Evolutionary conservation across 2,329 filamentous ascomycete species (phyloP), one percentile per base, ranked within the genome.

Genomic region (Pseudogymnoascus sp.): DNA sequence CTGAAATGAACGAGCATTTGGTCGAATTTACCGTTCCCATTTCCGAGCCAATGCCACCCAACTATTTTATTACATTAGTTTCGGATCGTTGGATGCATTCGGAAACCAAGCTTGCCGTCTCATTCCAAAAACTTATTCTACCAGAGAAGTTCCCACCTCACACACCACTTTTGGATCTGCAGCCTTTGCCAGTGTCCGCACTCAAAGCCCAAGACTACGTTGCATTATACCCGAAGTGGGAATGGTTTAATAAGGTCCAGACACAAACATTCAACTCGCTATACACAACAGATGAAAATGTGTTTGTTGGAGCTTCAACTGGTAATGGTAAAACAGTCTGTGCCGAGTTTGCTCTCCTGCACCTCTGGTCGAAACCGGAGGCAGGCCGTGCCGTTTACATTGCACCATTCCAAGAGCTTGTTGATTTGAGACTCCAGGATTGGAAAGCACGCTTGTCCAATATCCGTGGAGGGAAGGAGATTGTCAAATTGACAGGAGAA

Each of bases 61-160:
- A 99, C 76, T 99, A 99, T 79, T 99, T 99, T 78, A 92, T 99
- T 71, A 95, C 92, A 0, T 85, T 99, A 41, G 79, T 97, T 19
- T 98, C 93, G 3, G 95, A 99, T 75, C 84, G 95, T 69, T 99
- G 95, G 95, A 97, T 99, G 92, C 92, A 96, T 74, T 92, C 93
- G 0, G 93, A 99, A 78, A 96, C 93, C 1, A 92, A 93, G 73
- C 80, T 99, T 63, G 89, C 93, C 0, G 89, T 99, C 1, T 93
- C 93, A 0, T 98, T 99, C 79, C 90, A 96, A 75, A 97, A 97
- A 75, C 82, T 99, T 28, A 90, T 96, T 48, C 82, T 99, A 4
- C 95, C 95, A 0, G 93, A 97, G 75, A 95, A 95, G 73, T 99
- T 99, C 75, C 93, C 93, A 31, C 88, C 95, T 43, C 93, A 96